phyloP scores from a whole-genome alignment of 2,329 filamentous ascomycete genomes.

The Aspergillus amoenus region DNA sequence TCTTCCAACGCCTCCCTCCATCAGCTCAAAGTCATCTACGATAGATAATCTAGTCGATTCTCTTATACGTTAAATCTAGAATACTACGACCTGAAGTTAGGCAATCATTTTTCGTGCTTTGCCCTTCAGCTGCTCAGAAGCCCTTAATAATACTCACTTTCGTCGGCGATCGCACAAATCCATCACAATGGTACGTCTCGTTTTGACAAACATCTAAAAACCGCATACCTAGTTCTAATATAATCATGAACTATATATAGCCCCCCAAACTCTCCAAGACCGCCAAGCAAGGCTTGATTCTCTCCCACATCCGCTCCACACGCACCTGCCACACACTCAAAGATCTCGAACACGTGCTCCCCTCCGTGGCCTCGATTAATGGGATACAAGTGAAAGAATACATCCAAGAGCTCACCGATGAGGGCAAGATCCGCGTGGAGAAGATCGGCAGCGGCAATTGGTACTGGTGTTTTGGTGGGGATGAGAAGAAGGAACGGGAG shows the following conservation, averaged over 20 bases:
- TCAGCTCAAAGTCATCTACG: not conserved
- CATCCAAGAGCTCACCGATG: constrained; percentile 61
- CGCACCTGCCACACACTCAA: constrained; percentile 65
- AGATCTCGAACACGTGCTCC: constrained; percentile 65
- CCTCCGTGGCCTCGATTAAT: constrained; percentile 62
- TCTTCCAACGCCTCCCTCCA: not conserved
- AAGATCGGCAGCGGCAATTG: constrained; percentile 71
- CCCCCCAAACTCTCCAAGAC: constrained; percentile 57
- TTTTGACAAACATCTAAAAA: not conserved
- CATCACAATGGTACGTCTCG: constrained; percentile 2
- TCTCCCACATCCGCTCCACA: constrained; percentile 60
- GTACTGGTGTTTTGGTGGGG: constrained; percentile 67
- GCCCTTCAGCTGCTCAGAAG: not conserved
- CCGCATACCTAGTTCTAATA: not conserved
- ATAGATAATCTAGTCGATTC: not conserved
- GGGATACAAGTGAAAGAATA: constrained; percentile 68
- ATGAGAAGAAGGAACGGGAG: constrained; percentile 53
- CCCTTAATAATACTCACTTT: not conserved
- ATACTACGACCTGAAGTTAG: not conserved
- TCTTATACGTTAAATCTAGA: not conserved
- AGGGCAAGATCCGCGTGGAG: constrained; percentile 62
- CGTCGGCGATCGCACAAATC: not conserved
- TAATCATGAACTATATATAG: constrained; percentile 21
- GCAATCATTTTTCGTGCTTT: not conserved
- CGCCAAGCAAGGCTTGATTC: constrained; percentile 58